Base-by-base conservation (phyloP, 192 early-diverging fungal genomes). In the Backusella tarrabulga region DNA sequence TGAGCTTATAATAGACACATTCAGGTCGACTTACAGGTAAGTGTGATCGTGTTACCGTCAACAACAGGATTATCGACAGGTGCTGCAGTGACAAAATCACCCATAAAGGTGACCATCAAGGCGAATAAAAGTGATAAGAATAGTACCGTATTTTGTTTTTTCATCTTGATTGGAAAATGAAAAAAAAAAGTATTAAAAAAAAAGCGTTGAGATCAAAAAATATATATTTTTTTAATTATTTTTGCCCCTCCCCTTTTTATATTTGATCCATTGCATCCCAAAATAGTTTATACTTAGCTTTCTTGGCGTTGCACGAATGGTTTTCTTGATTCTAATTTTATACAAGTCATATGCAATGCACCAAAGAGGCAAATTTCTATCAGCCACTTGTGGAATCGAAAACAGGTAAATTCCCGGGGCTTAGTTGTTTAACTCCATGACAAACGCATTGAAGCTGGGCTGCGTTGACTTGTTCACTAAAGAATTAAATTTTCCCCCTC, bases 91-190 rank as follows among this genome's bases (percentile, higher is more conserved):
- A 72, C 71, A 19, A 50, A 72, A 8, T 72, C 71, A 72, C 71
- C 71, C 71, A 72, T 70, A 70, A 70, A 70, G n/a, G 68, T 70
- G 35, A 70, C 68, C 38, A 70, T 44, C 26, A 44, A 50, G 29
- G 44, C 71, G 15, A 72, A 44, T 44, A 72, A 50, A 6, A 44
- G 12, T 17, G 23, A 72, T 17, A 72, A 50, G 23, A 72, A 50
- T 50, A 72, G 12, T 63, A 60, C 56, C 21, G 56, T 60, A 14
- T 60, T 60, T 60, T 60, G 56, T 9, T 60, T 60, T 60, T 60
- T 60, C 56, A 60, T 60, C 7, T 12, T 60, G 19, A 23, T 11
- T 23, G 9, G 8, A 63, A 12, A n/a, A 14, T 8, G 12, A 29
- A 29, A 63, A 26, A 60, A 23, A 11, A 60, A 44, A 44, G 42